Base-by-base conservation (phyloP, 2,329 filamentous ascomycete species). In the Fonsecaea pugnacius region DNA sequence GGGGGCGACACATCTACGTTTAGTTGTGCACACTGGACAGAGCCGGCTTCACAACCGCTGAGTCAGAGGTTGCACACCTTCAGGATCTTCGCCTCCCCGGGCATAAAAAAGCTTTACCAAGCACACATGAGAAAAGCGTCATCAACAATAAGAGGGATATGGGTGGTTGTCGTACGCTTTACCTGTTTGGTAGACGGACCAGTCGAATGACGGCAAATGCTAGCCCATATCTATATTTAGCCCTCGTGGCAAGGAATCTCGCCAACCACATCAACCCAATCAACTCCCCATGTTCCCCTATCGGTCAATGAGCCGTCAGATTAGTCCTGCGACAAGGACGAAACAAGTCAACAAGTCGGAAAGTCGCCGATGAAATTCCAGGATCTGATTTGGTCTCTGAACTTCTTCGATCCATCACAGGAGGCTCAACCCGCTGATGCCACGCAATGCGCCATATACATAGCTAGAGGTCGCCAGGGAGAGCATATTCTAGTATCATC, bases 231-330 rank as follows among this genome's bases (percentile, higher is more conserved):
- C 51, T 53, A 53, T 53, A 33, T 53, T 33, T 53, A 53, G 33
- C 50, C 9, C 24, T 4, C 21, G 50, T 52, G 50, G 40, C 40
- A 52, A 52, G 50, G 4, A 10, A 18, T 10, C 24, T 27, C 18
- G 12, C 30, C 48, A 51, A 51, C 21, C 48, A 27, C 21, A 32
- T 12, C 14, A 51, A 27, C 24, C 4, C 12, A 16, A 30, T 32
- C 50, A 53, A 18, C n/a, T 5, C 51, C 16, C n/a, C 50, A 30
- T 53, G 24, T 18, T 35, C 7, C 10, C 51, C 33, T 53, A n/a
- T 53, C 51, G 51, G 51, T 36, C 51, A 60, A 52, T 40, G 30
- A 40, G 33, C 57, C 27, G 57, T 60, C 57, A 60, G 57, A 52
- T 60, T 60, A 33, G 46, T 51, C 36, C 32, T 33, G 51, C 14